Evolutionary conservation across 2,329 filamentous ascomycete species (phyloP).

Genomic region (Alternaria brassicicola): DNA sequence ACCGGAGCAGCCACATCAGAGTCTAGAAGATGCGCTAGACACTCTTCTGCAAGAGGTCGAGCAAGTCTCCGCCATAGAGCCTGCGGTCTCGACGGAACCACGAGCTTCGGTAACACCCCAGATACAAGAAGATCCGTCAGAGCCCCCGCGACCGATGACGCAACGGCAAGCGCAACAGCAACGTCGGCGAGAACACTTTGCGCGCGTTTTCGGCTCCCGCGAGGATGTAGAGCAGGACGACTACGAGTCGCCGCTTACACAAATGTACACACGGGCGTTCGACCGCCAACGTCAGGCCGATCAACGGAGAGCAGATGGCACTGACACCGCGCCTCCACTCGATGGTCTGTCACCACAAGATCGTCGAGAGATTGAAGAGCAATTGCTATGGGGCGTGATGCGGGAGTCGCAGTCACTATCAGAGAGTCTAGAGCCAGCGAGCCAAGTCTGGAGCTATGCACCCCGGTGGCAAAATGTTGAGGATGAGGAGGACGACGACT

Average conservation of each 20-base stretch:
- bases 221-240: constrained; percentile 56
- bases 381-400: constrained; percentile 43
- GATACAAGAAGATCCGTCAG: constrained; percentile 6
- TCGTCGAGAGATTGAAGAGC: constrained; percentile 40
- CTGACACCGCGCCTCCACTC: constrained; percentile 27
- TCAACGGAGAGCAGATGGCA: constrained; percentile 33
- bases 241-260: constrained; percentile 56
- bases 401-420: constrained; percentile 29
- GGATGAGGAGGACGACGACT: not conserved
- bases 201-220: constrained; percentile 53
- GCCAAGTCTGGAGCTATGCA: constrained; percentile 32
- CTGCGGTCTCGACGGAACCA: constrained; percentile 1
- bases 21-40: constrained; percentile 45
- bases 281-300: constrained; percentile 54
- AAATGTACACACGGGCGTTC: constrained; percentile 55
- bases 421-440: constrained; percentile 20
- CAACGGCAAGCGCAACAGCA: constrained; percentile 27
- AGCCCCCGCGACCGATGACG: constrained; percentile 20
- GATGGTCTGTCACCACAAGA: constrained; percentile 33
- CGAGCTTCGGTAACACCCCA: constrained; percentile 2
- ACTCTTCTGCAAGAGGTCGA: constrained; percentile 35
- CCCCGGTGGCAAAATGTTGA: constrained; percentile 1
- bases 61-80: constrained; percentile 25
- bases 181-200: constrained; percentile 36
- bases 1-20: constrained; percentile 34